phyloP scores from a whole-genome alignment of 2,329 filamentous ascomycete species.

The Helminthosporium solani region DNA sequence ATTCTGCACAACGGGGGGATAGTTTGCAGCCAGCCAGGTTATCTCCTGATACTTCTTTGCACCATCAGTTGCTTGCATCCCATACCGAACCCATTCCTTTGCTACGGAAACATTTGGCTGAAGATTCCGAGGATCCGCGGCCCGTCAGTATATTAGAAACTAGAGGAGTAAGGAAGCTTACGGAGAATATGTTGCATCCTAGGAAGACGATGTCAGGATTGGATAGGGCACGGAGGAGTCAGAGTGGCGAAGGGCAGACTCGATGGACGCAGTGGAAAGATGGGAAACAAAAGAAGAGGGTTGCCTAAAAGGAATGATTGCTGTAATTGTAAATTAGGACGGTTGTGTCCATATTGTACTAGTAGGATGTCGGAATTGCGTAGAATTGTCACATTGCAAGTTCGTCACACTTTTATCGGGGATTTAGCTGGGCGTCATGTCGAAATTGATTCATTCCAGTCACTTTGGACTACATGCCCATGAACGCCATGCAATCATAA shows the following conservation, averaged over 20 bases:
- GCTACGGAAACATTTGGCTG: neutral
- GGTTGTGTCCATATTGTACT: too few relatives aligned
- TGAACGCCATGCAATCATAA: slow-evolving; percentile 42
- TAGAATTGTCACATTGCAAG: neutral
- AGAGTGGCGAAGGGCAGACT: too few relatives aligned
- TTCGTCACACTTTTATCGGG: neutral
- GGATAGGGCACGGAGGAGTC: too few relatives aligned
- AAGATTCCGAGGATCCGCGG: neutral
- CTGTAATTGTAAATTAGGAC: neutral
- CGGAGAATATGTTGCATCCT: neutral
- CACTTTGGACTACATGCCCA: slow-evolving; percentile 39
- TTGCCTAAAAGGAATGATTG: neutral
- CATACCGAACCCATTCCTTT: neutral
- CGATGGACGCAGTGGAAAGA: too few relatives aligned
- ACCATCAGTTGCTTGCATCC: too few relatives aligned
- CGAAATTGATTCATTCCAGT: slow-evolving; percentile 39
- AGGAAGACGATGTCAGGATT: too few relatives aligned
- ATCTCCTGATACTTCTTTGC: too few relatives aligned
- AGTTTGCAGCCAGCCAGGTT: too few relatives aligned
- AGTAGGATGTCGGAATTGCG: too few relatives aligned
- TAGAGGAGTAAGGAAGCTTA: neutral
- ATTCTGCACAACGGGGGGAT: too few relatives aligned
- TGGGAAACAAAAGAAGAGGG: too few relatives aligned
- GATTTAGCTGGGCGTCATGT: slow-evolving; percentile 8
- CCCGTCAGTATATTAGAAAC: neutral